Conservation (phyloP, 2,329 filamentous ascomycete species). For the Fusarium chaquense region DNA sequence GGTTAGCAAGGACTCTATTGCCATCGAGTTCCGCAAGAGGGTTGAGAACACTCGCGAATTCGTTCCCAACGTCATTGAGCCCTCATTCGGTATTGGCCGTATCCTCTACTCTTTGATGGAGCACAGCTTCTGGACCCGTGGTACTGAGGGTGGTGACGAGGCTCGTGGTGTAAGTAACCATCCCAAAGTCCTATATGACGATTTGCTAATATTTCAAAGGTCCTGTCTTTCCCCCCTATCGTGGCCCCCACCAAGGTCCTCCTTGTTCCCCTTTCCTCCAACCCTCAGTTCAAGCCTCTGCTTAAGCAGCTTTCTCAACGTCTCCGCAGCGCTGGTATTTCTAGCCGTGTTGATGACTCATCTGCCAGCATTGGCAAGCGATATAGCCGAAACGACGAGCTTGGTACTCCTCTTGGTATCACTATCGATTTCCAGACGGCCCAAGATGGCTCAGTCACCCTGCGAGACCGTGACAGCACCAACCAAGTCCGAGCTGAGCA, state of each 20-base stretch:
- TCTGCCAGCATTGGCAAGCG: constrained; percentile 94
- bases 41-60: constrained; percentile 89
- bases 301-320: constrained; percentile 78
- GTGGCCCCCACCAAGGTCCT: constrained; percentile 97
- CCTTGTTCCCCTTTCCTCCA: constrained; percentile 86
- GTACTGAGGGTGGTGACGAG: constrained; percentile 71
- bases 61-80: constrained; percentile 96
- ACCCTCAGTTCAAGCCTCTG: constrained; percentile 83
- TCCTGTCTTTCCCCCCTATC: constrained; percentile 67
- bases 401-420: constrained; percentile 93
- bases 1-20: constrained; percentile 81
- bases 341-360: constrained; percentile 89
- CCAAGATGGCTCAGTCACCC: constrained; percentile 86
- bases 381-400: constrained; percentile 93
- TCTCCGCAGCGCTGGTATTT: constrained; percentile 81
- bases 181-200: background rate
- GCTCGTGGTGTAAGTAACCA: constrained; percentile 81
- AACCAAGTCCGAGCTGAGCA: constrained; percentile 88
- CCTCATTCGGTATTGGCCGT: constrained; percentile 95
- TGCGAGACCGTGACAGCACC: constrained; percentile 90
- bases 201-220: constrained; percentile 52
- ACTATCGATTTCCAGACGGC: constrained; percentile 97
- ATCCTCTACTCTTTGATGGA: constrained; percentile 95
- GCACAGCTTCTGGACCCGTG: constrained; percentile 93
- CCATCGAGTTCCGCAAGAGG: constrained; percentile 85